Base-by-base conservation (phyloP, 2,329 filamentous ascomycete species). In the Cordyceps cicadae region DNA sequence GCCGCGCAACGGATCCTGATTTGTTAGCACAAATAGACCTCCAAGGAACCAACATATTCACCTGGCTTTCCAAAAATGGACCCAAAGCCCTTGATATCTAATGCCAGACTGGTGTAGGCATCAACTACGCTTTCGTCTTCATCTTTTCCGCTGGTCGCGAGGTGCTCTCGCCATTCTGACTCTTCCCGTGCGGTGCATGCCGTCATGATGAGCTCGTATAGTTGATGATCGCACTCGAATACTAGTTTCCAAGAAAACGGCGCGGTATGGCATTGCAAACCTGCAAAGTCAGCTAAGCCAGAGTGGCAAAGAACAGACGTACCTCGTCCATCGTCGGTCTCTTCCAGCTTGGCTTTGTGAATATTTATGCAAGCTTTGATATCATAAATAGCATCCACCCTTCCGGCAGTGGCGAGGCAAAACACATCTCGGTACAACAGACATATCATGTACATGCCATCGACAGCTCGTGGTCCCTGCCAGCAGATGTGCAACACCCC, bases 241-340 rank as follows among this genome's bases (percentile, higher is more conserved):
- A 90, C 80, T 12, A 97, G 69, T 71, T 97, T 99, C 93, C 92
- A 97, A 1, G 92, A 94, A 71, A 90, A 90, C 0, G 89, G 86
- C 0, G 90, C 89, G 3, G 89, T 90, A 64, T 94, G 87, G 68
- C 92, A 97, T 77, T 93, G 91, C 8, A 97, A 71, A 0, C 91
- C 92, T 96, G 63, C 51, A 52, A 60, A 70, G 66, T 62, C 32
- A 62, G 45, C 24, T 26, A 24, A 19, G n/a, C 9, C 8, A 48
- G 21, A 2, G 3, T 21, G 1, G 32, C 2, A 21, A 7, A 2
- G 26, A 29, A 62, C 62, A 66, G 45, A 52, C 76, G 70, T 72
- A 84, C 90, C 90, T 79, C 85, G 81, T 21, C 87, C 87, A 70
- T 93, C 92, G 68, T 92, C 87, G 3, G 84, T 77, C 60, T 89